Evolutionary conservation across 306 rosid genomes (phyloP), one percentile per base, ranked within the genome.

Genomic region (Medicago ruthenica): DNA sequence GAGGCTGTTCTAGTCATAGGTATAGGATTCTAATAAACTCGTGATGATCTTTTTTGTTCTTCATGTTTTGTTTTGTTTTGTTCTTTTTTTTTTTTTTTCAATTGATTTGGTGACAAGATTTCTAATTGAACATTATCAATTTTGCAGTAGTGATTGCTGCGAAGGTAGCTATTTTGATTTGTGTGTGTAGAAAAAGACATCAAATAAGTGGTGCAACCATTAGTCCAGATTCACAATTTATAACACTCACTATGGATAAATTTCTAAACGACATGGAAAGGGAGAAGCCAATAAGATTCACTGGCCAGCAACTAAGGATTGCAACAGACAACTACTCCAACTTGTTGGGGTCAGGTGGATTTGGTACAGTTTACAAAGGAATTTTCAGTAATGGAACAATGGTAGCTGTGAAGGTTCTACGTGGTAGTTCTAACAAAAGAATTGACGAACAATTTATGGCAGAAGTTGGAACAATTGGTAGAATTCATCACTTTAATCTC

Each of bases 331-430:
- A 79, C 69, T 82, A 51, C 69, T 71, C 86, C 4, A 67, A 66
- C 36, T 21, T 79, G 71, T 39, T 85, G 47, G 91, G 91, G 0
- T 78, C 85, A 0, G 86, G 90, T 44, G 88, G 89, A 1, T 84
- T 82, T 17, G 88, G 90, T 37, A 54, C 14, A 0, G 60, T 54
- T 54, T 54, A 54, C 60, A 54, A 54, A 54, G 27, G 85, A 7
- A 3, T 20, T 31, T 82, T 88, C 2, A 78, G 74, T 10, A 76
- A 84, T 6, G 93, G 82, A 22, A 67, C 76, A 4, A 50, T 47
- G 2, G 81, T 81, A 0, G 90, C 86, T 0, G 87, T 85, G 40
- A 86, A 89, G 82, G 86, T 83, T 76, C 54, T 84, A 6, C 9
- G 66, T 5, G 82, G 74, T 1, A 44, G 24, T 69, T 75, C 83